Evolutionary conservation across 768 basidiomycete genomes (phyloP), one percentile per base, ranked within the genome.

Genomic region (Xanthoconium stramineum): DNA sequence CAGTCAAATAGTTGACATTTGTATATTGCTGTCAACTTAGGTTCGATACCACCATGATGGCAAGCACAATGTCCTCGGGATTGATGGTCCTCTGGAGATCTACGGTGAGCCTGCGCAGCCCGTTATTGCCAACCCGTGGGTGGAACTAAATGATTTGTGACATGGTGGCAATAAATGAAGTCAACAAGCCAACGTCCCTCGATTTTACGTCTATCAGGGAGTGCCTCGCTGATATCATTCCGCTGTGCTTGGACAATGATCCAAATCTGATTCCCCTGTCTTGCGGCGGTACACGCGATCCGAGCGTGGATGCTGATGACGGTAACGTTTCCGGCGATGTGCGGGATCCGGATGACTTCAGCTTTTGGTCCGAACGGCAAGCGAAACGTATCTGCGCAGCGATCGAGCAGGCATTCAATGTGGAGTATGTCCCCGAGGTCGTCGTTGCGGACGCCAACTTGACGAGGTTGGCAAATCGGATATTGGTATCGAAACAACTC

Each of bases 1-100:
- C 29, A 32, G 30, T 33, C 13, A 24, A 28, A 35, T n/a, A 5
- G 38, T 47, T 52, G 50, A 65, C 51, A 35, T 35, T 24, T 17
- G 24, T 10, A 43, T 6, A n/a, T 48, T 36, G 30, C 5, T 42
- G 15, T 49, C n/a, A 44, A 44, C 47, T 29, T 58, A 90, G 89
- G 77, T 89, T 57, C 86, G 93, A 4, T 95, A 94, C 68, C 97
- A 99, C 65, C 95, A 98, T 66, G 93, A 97, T 70, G 94, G 94
- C 47, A 98, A 95, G 71, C 91, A 99, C 73, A 97, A 94, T 71
- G 97, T 98, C 53, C 89, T 98, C 83, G 83, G 85, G 51, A 66
- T 88, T 50, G 85, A 89, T 47, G 89, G 87, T 2, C 92, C 94
- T 9, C 76, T 98, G 55, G 93, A 97, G 68, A 86, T 99, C 33